Conservation (phyloP, 108 stramenopile genomes). For the Nitzschia inconspicua region DNA sequence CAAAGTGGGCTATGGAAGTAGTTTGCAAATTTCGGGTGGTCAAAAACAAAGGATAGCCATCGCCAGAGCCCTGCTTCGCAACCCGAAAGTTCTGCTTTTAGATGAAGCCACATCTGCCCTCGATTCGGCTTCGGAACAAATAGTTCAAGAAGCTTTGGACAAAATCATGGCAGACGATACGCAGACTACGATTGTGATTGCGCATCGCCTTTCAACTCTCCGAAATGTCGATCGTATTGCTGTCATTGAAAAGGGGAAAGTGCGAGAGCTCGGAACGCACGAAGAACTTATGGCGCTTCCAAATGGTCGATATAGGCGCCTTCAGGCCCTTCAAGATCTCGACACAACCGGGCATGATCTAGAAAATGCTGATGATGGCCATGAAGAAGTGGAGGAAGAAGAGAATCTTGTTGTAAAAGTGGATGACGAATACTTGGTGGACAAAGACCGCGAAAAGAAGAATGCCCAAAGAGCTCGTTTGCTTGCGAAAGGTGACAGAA, state of each 20-base stretch:
- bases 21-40: conserved; percentile 43
- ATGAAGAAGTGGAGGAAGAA: conserved; percentile 3
- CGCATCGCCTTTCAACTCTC: conserved; percentile 83
- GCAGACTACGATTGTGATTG: conserved; percentile 69
- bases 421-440: not conserved
- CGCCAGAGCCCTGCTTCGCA: conserved; percentile 63
- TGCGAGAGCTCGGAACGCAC: conserved; percentile 79
- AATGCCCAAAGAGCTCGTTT: conserved; percentile 29
- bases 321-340: conserved; percentile 46
- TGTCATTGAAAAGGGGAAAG: conserved; percentile 58
- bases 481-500: conserved; percentile 32
- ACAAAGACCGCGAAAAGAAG: conserved; percentile 20
- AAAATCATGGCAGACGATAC: conserved; percentile 41
- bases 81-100: conserved; percentile 46
- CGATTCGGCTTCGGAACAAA: conserved; percentile 70
- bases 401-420: too few species aligned
- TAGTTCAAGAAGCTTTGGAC: conserved; percentile 82
- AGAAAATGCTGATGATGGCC: not conserved
- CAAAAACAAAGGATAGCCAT: conserved; percentile 84
- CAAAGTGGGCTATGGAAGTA: conserved; percentile 16
- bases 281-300: conserved; percentile 63
- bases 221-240: conserved; percentile 82
- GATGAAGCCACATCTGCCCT: conserved; percentile 64
- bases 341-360: conserved; percentile 4
- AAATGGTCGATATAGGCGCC: conserved; percentile 42